Percentiles rank a stretch among this genome's conserved stretches.
phyloP scores from a whole-genome alignment of 2,329 filamentous ascomycete species.

The Colletotrichum cereale region DNA sequence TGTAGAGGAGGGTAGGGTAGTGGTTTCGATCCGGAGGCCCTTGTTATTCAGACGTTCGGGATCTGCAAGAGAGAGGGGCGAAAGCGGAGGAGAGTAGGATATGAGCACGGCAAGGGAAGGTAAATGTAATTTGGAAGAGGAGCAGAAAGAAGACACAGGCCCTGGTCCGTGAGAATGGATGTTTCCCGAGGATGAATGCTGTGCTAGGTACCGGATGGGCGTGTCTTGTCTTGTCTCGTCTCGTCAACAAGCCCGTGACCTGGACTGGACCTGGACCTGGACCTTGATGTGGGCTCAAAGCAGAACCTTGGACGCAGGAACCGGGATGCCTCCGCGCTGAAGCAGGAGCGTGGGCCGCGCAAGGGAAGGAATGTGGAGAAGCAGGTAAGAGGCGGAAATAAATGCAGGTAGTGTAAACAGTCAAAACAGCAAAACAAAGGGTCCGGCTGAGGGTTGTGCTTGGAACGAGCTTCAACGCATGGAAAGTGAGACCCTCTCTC shows the following conservation, averaged over 20 bases:
- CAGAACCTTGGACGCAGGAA: conserved; percentile 20
- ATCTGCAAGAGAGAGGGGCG: conserved; percentile 36
- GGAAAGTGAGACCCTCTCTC: background rate
- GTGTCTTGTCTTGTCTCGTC: conserved; percentile 34
- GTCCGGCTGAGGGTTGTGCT: conserved; percentile 17
- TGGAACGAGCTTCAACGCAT: conserved; percentile 10
- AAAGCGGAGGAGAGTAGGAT: conserved; percentile 34
- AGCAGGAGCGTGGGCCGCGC: conserved; percentile 24
- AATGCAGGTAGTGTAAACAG: background rate
- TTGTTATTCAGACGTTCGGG: conserved; percentile 36
- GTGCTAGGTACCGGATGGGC: conserved; percentile 13
- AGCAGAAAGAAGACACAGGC: conserved; percentile 24
- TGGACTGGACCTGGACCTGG: conserved; percentile 17
- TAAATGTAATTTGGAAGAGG: conserved; percentile 35
- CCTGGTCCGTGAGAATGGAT: conserved; percentile 16
- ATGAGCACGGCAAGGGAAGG: conserved; percentile 32
- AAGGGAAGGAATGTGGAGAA: conserved; percentile 14
- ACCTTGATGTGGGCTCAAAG: conserved; percentile 23
- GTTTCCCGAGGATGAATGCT: conserved; percentile 24
- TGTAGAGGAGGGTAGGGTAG: conserved; percentile 20
- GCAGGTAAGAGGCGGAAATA: background rate
- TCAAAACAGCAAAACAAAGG: conserved; percentile 21
- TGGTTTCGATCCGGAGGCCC: conserved; percentile 31
- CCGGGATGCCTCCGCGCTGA: background rate
- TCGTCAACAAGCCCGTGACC: conserved; percentile 36